These are phyloP conservation scores for Trichophyton simii DNA, from an alignment of 2,329 filamentous ascomycete genomes.

Conservation along the genomic window DNA sequence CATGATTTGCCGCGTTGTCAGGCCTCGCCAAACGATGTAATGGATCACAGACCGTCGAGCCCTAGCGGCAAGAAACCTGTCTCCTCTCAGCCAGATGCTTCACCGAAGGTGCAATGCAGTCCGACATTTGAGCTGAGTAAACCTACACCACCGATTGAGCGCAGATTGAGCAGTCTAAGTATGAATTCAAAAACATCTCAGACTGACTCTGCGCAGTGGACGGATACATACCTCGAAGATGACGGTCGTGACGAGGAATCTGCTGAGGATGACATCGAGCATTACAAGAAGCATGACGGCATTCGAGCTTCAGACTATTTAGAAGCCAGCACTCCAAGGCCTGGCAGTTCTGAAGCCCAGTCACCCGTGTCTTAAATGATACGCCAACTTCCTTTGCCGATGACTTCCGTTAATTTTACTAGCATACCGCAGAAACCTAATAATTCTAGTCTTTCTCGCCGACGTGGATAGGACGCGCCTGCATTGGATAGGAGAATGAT, in stretches of 20 bases:
- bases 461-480: background rate
- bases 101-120: background rate
- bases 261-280: background rate
- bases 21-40: background rate
- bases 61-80: background rate
- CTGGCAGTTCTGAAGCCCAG: background rate
- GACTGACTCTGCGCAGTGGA: conserved; percentile 13
- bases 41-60: background rate
- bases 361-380: background rate
- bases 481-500: background rate
- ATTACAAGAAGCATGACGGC: background rate
- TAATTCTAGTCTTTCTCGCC: background rate
- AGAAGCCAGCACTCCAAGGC: background rate
- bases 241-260: conserved; percentile 7
- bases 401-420: background rate
- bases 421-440: background rate
- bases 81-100: background rate
- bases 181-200: conserved; percentile 10
- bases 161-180: background rate
- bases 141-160: background rate
- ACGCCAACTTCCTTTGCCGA: background rate
- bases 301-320: background rate
- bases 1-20: conserved; percentile 26
- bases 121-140: background rate
- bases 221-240: conserved; percentile 14